A percentile compares a stretch with the other conserved stretches of the same genome.
These are phyloP conservation scores for Geranium rotundifolium DNA, from an alignment of 345 rosid species.

Conservation along the genomic window DNA sequence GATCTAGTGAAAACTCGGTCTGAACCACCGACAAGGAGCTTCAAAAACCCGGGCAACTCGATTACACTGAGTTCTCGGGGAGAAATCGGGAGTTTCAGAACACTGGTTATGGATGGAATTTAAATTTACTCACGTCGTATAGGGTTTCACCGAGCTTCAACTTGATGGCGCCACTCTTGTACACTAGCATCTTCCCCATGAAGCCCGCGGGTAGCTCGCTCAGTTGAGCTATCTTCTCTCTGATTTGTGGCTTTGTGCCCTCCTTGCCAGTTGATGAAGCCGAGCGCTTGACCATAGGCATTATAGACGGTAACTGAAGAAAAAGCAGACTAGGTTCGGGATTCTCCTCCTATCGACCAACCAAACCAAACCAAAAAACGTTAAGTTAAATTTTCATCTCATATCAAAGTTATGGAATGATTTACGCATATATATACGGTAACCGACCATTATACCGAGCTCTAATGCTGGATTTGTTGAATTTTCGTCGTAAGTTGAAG, in stretches of 20 bases:
- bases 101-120: background rate
- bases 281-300: slow-evolving; percentile 43
- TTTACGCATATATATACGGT: background rate
- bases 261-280: slow-evolving; percentile 24
- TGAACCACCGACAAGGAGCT: too few species aligned
- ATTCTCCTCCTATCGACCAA: slow-evolving; percentile 46
- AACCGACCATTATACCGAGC: slow-evolving; percentile 53
- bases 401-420: background rate
- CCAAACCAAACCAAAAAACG: background rate
- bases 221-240: slow-evolving; percentile 19
- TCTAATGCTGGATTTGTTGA: slow-evolving; percentile 30
- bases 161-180: slow-evolving; percentile 72
- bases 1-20: too few species aligned
- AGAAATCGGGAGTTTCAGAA: too few species aligned
- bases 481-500: slow-evolving; percentile 29
- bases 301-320: slow-evolving; percentile 51
- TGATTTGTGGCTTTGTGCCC: slow-evolving; percentile 18
- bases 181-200: slow-evolving; percentile 82
- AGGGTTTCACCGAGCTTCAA: slow-evolving; percentile 65
- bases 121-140: slow-evolving; percentile 49
- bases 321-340: slow-evolving; percentile 47
- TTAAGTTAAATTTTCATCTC: background rate
- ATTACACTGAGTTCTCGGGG: too few species aligned
- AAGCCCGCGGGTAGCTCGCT: slow-evolving; percentile 52
- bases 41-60: too few species aligned